These are phyloP conservation scores for Aspergillus bridgeri DNA, from an alignment of 495 filamentous ascomycete genomes.

Conservation along the genomic window DNA sequence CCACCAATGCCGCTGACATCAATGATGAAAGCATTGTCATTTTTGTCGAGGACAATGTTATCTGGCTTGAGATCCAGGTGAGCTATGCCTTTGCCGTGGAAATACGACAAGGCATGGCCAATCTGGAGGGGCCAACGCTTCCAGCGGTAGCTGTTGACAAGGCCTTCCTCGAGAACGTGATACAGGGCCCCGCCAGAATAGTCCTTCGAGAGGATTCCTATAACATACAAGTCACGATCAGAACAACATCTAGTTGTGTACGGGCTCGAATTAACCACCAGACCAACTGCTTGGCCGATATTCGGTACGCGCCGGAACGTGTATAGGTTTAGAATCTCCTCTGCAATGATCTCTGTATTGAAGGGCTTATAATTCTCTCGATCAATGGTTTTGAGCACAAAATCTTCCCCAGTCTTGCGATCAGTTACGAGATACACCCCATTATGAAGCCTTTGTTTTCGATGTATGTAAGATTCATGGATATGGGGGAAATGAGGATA, in stretches of 20 bases:
- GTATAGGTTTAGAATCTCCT: slow-evolving; percentile 20
- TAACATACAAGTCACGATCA: slow-evolving; percentile 13
- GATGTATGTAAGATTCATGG: no score
- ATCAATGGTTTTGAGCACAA: no score
- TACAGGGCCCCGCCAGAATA: slow-evolving; percentile 20
- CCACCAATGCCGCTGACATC: slow-evolving; percentile 34
- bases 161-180: slow-evolving; percentile 12
- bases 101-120: slow-evolving; percentile 14
- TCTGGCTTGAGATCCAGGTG: slow-evolving; percentile 36
- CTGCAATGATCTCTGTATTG: no score
- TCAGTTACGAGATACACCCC: no score
- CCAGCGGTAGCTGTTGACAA: slow-evolving; percentile 14
- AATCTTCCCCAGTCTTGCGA: no score
- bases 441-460: no score
- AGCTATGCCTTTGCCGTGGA: slow-evolving; percentile 27
- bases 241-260: slow-evolving; percentile 15
- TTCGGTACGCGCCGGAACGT: slow-evolving; percentile 13
- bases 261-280: slow-evolving; percentile 20
- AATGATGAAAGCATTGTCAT: slow-evolving; percentile 27
- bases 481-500: no score
- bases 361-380: no score
- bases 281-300: slow-evolving; percentile 20
- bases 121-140: slow-evolving; percentile 30
- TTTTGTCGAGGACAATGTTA: slow-evolving; percentile 28
- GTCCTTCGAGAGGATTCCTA: slow-evolving; percentile 17